Base-by-base conservation (phyloP, 768 basidiomycete genomes). In the Russula foetens region DNA sequence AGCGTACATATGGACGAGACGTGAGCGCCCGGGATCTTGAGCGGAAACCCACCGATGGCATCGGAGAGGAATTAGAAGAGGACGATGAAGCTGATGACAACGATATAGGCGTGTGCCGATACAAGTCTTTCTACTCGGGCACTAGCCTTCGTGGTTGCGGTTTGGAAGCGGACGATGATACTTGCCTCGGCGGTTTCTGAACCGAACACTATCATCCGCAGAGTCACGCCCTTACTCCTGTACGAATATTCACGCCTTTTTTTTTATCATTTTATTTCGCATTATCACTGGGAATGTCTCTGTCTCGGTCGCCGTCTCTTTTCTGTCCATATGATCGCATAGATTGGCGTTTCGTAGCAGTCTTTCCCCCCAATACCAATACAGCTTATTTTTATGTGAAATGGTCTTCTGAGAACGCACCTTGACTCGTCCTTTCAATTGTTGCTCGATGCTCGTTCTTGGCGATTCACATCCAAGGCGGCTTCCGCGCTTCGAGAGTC, bases 141-240 rank as follows among this genome's bases (percentile, higher is more conserved):
- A 60, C 52, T 44, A 46, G 59, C 31, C 48, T 66, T 45, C 39
- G 63, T 35, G 63, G 65, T 47, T 58, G 53, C n/a, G 55, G 59
- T 14, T 58, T 66, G 44, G 58, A 62, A n/a, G 55, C 55, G 31
- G 50, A 50, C 17, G 63, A 65, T 23, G 65, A 64, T 43, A 60
- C 59, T n/a, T 66, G 65, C 41, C 63, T 66, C n/a, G 65, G 56
- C 19, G 65, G 65, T 23, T 66, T 66, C 41, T 66, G 48, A 66
- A 56, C 41, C 65, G 48, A 66, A 56, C 19, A 23, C 24, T 7
- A 26, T 43, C 38, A 41, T 19, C 39, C 38, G 8, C 38, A 48
- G 52, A 39, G 35, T 26, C 45, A 6, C n/a, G 12, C 24, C 23
- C 29, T 23, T 23, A 44, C 35, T 41, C 38, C 39, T 53, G 61